phyloP scores from a whole-genome alignment of 2,329 filamentous ascomycete genomes.

The Epichloe scottii region DNA sequence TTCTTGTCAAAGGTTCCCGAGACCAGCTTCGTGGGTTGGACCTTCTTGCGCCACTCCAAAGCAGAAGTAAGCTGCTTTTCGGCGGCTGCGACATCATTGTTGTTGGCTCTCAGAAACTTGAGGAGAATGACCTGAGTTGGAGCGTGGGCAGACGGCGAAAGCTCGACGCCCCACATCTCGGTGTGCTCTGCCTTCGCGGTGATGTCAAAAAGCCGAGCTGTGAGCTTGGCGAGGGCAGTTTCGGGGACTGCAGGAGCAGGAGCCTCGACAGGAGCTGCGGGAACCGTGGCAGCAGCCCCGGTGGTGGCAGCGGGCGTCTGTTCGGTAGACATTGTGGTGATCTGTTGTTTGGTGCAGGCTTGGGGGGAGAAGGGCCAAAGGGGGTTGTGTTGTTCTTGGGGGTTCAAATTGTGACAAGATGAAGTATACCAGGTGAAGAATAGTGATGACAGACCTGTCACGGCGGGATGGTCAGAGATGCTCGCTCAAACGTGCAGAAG shows the following conservation, averaged over 20 bases:
- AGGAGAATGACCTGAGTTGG: conserved; percentile 77
- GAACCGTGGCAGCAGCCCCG: conserved; percentile 10
- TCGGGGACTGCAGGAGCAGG: conserved; percentile 9
- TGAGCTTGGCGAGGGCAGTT: conserved; percentile 40
- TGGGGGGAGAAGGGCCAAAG: background rate
- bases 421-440: too few relatives aligned
- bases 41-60: conserved; percentile 69
- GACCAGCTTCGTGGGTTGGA: conserved; percentile 56
- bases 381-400: background rate
- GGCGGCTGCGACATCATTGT: conserved; percentile 59
- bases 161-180: conserved; percentile 79
- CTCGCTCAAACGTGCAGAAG: background rate
- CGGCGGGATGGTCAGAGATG: too few relatives aligned
- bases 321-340: conserved; percentile 14
- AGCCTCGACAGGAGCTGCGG: conserved; percentile 7
- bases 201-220: conserved; percentile 44
- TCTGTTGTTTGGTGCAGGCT: background rate
- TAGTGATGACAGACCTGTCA: too few relatives aligned
- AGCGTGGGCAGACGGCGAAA: conserved; percentile 44
- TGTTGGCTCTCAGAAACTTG: conserved; percentile 89
- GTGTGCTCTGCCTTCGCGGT: conserved; percentile 44
- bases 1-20: conserved; percentile 49
- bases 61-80: conserved; percentile 68
- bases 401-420: too few relatives aligned
- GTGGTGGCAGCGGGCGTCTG: conserved; percentile 9